phyloP scores from a whole-genome alignment of 352 stramenopile species.

The Blastocystis sp. region DNA sequence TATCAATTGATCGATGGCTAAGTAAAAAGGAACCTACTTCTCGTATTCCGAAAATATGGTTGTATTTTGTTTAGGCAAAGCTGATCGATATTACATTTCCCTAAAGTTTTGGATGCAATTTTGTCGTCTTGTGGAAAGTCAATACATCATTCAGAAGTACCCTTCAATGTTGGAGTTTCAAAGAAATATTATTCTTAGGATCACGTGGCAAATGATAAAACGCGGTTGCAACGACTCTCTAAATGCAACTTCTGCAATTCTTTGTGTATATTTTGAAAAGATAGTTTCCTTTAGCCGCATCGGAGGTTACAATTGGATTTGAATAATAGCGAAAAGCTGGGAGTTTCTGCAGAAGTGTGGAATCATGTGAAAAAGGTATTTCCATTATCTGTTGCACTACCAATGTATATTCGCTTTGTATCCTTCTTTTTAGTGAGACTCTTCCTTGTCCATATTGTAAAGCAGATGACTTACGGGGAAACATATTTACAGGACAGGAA shows the following conservation, averaged over 20 bases:
- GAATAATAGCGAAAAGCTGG: neutral
- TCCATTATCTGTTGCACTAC: neutral
- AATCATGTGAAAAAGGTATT: neutral
- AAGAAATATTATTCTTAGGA: neutral
- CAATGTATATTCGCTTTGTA: neutral
- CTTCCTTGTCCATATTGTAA: neutral
- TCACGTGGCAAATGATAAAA: neutral
- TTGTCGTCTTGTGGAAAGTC: neutral
- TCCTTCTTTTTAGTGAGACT: neutral
- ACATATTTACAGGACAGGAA: neutral
- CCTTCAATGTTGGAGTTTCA: neutral
- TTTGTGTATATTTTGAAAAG: neutral
- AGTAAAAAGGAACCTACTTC: neutral
- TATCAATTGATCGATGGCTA: neutral
- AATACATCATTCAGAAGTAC: neutral
- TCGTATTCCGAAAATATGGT: neutral
- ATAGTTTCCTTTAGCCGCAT: neutral
- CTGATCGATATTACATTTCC: neutral
- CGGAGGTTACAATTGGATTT: neutral
- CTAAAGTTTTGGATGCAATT: neutral
- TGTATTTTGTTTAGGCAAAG: neutral
- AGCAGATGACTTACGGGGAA: neutral
- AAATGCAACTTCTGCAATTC: neutral
- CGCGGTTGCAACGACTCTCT: neutral
- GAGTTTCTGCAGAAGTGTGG: neutral